These are phyloP conservation scores for Dipteronia dyeriana DNA, from an alignment of 345 rosid species.

Conservation along the genomic window DNA sequence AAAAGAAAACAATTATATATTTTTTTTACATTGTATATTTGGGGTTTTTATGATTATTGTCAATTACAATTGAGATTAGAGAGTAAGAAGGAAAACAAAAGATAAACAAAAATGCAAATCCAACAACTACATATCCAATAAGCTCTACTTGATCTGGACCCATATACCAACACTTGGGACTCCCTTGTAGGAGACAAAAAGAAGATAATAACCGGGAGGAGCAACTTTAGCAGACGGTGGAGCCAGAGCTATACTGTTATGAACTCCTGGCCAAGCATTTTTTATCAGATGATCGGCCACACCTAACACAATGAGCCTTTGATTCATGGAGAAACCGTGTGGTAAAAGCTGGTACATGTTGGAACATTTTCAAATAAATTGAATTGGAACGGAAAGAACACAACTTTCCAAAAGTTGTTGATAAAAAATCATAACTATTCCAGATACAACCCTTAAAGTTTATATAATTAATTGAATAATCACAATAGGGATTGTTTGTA, in stretches of 20 bases:
- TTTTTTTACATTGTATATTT: too few relatives aligned
- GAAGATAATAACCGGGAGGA: conserved; percentile 61
- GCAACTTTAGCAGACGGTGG: conserved; percentile 50
- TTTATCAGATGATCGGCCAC: conserved; percentile 18
- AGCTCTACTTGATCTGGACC: conserved; percentile 47
- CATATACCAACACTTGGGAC: conserved; percentile 54
- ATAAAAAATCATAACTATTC: too few relatives aligned
- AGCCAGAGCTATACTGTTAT: conserved; percentile 24
- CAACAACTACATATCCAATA: not conserved
- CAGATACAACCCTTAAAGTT: too few relatives aligned
- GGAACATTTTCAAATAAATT: too few relatives aligned
- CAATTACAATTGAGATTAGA: not conserved
- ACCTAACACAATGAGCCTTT: conserved; percentile 47
- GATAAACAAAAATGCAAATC: not conserved
- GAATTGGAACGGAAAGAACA: too few relatives aligned
- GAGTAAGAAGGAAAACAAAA: not conserved
- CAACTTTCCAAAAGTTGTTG: too few relatives aligned
- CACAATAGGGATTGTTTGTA: too few relatives aligned
- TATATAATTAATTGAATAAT: too few relatives aligned
- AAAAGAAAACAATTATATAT: too few relatives aligned
- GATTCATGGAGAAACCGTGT: conserved; percentile 76
- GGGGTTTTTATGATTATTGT: too few relatives aligned
- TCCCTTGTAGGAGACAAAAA: conserved; percentile 51
- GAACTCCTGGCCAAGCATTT: conserved; percentile 9
- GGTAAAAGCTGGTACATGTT: conserved; percentile 67